These are phyloP conservation scores for Westerdykella sp. DNA, from an alignment of 2,329 filamentous ascomycete species.

Conservation along the genomic window DNA sequence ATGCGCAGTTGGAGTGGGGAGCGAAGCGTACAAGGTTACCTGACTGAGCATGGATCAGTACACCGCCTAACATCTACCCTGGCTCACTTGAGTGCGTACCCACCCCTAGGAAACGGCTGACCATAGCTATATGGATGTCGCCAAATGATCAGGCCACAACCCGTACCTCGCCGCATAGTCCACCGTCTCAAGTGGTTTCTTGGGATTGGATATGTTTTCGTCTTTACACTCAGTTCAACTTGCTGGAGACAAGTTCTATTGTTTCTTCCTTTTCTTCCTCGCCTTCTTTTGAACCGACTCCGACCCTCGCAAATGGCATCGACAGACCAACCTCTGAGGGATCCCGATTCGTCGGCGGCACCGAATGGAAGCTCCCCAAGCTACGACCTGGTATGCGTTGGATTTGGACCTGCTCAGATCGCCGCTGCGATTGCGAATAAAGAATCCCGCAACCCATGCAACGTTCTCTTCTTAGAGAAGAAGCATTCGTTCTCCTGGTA, in stretches of 20 bases:
- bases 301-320: constrained; percentile 15
- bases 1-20: no score
- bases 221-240: no score
- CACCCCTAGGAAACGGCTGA: no score
- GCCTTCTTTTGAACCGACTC: neutral
- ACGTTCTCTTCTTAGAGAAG: constrained; percentile 28
- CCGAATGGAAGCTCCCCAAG: constrained; percentile 10
- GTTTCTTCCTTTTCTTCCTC: constrained; percentile 6
- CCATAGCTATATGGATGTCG: no score
- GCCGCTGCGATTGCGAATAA: constrained; percentile 33
- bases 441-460: constrained; percentile 21
- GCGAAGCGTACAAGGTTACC: no score
- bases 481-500: constrained; percentile 32
- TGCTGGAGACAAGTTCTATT: constrained; percentile 1
- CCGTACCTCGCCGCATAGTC: no score
- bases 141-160: no score
- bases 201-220: no score
- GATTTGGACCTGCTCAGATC: constrained; percentile 32
- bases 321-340: constrained; percentile 10
- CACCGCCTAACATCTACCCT: no score
- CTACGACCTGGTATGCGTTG: constrained; percentile 33
- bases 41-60: no score
- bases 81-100: no score
- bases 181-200: no score
- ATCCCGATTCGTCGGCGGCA: constrained; percentile 10